Percentiles rank a stretch among this genome's conserved stretches.
Conservation (phyloP, 2,329 filamentous ascomycete species). For the Cercospora zeina region DNA sequence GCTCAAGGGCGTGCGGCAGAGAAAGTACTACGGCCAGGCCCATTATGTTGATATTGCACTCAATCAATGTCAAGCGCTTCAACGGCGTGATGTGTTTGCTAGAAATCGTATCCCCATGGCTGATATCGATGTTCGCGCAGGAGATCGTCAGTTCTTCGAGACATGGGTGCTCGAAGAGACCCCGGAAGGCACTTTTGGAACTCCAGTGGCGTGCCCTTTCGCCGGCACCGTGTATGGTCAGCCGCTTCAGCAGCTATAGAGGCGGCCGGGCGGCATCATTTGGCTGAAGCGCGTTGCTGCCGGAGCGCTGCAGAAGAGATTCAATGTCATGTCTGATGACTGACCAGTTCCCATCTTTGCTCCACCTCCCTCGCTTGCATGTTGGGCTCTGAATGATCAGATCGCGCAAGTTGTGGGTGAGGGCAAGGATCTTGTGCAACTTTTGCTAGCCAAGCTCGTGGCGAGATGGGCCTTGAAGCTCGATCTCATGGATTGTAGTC, state of each 20-base stretch:
- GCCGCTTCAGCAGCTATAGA: conserved; percentile 6
- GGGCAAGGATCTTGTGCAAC: conserved; percentile 2
- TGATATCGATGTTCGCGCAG: conserved; percentile 1
- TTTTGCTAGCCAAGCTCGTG: conserved; percentile 12
- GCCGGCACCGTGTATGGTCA: conserved; percentile 12
- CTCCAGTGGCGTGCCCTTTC: conserved; percentile 7
- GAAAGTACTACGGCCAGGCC: conserved; percentile 2
- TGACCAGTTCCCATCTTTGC: conserved; percentile 13
- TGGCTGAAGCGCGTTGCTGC: background rate
- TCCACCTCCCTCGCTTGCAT: background rate
- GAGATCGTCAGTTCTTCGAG: conserved; percentile 14
- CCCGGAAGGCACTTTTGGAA: background rate
- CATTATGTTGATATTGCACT: conserved; percentile 9
- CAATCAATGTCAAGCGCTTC: conserved; percentile 12
- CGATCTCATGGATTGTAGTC: conserved; percentile 4
- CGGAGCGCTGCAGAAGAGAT: background rate
- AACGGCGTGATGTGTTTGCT: background rate
- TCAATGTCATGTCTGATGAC: background rate
- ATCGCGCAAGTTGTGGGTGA: conserved; percentile 4
- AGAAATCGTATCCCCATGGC: background rate
- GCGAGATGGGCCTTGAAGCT: background rate
- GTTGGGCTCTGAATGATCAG: conserved; percentile 12
- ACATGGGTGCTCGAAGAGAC: conserved; percentile 9
- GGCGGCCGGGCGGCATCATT: background rate
- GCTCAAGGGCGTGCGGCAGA: background rate